These are phyloP conservation scores for Pterulicium gracile DNA, from an alignment of 1,284 basidiomycete genomes.

Conservation along the genomic window DNA sequence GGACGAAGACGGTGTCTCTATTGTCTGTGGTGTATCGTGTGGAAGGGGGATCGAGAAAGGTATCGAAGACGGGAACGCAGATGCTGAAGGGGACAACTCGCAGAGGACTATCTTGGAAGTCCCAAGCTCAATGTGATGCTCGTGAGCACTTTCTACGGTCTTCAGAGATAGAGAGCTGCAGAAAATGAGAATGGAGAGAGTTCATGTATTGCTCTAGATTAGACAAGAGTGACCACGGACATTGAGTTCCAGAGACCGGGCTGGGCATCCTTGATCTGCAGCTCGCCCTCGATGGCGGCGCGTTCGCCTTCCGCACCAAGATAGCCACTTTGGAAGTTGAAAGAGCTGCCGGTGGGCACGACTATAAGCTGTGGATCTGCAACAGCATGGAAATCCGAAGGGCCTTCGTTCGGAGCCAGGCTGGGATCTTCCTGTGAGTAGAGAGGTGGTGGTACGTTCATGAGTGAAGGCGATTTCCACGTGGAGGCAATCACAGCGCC, in stretches of 20 bases:
- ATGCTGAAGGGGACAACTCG: conserved; percentile 20
- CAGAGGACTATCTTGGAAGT: conserved; percentile 42
- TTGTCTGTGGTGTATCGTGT: conserved; percentile 65
- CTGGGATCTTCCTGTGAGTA: conserved; percentile 22
- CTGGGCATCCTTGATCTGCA: conserved; percentile 60
- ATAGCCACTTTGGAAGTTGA: conserved; percentile 72
- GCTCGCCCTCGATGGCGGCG: conserved; percentile 72
- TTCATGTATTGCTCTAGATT: conserved; percentile 12
- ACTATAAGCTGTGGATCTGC: conserved; percentile 50
- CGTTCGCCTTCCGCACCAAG: conserved; percentile 68
- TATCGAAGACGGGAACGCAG: conserved; percentile 45
- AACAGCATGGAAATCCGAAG: conserved; percentile 1
- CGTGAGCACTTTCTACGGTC: conserved; percentile 52
- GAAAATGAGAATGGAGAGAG: conserved; percentile 11
- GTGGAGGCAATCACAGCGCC: no score
- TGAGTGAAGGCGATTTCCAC: background rate
- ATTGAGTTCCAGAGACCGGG: background rate
- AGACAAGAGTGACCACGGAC: no score
- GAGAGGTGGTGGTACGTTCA: background rate
- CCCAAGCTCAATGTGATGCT: conserved; percentile 54
- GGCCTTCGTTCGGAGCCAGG: conserved; percentile 5
- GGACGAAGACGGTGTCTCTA: conserved; percentile 59
- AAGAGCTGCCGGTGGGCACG: conserved; percentile 48
- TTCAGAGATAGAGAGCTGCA: conserved; percentile 52
- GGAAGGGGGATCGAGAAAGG: conserved; percentile 69